Evolutionary conservation across 768 basidiomycete species (phyloP).

Genomic region (Suillus occidentalis): DNA sequence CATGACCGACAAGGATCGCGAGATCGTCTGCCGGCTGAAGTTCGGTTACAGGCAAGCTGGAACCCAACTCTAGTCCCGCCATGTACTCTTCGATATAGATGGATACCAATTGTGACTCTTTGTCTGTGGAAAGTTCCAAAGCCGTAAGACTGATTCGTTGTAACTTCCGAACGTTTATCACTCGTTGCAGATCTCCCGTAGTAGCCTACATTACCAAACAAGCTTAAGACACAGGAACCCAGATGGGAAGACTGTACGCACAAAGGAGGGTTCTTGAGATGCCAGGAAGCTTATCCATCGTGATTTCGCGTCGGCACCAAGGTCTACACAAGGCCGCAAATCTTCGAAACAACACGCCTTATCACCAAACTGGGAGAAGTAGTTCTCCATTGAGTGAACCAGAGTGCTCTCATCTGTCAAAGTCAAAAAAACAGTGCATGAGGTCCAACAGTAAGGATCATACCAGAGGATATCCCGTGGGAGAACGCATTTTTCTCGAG

Average conservation of each 20-base stretch:
- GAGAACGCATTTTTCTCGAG: constrained; percentile 60
- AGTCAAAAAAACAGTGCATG: constrained; percentile 5
- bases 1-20: constrained; percentile 69
- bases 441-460: constrained; percentile 7
- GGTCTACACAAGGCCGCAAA: constrained; percentile 60
- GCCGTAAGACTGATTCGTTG: constrained; percentile 56
- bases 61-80: constrained; percentile 65
- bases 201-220: constrained; percentile 40
- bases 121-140: constrained; percentile 53
- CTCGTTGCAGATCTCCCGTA: constrained; percentile 54
- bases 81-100: constrained; percentile 64
- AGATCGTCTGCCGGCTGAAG: constrained; percentile 89
- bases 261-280: constrained; percentile 46
- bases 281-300: constrained; percentile 58
- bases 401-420: constrained; percentile 45
- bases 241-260: constrained; percentile 31
- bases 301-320: constrained; percentile 46
- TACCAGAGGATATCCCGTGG: constrained; percentile 51
- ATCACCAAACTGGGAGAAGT: constrained; percentile 71
- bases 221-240: background rate
- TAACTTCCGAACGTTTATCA: constrained; percentile 77
- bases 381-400: constrained; percentile 55
- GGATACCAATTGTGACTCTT: constrained; percentile 52
- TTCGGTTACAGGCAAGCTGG: constrained; percentile 67
- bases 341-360: constrained; percentile 91